Evolutionary conservation across 345 rosid species (phyloP).

Genomic region (Bretschneidera sinensis): DNA sequence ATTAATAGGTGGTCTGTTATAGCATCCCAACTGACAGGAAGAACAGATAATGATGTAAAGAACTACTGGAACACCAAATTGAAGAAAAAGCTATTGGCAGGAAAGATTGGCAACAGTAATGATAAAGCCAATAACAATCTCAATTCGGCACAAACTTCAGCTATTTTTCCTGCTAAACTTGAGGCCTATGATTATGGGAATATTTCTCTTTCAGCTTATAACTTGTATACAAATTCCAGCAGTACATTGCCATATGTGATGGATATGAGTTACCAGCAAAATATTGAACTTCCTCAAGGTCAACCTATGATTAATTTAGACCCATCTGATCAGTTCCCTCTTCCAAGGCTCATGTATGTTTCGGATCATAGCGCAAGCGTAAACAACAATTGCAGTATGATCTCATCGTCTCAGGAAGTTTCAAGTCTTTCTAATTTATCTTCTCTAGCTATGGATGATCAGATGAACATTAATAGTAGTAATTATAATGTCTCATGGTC

Average conservation of each 20-base stretch:
- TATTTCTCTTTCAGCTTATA: not conserved
- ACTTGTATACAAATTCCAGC: not conserved
- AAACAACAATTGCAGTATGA: not conserved
- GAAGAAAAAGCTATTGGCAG: slow-evolving; percentile 33
- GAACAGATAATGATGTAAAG: slow-evolving; percentile 51
- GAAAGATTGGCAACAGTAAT: not conserved
- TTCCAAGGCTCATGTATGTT: slow-evolving; percentile 1
- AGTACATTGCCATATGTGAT: not conserved
- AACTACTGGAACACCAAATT: slow-evolving; percentile 52
- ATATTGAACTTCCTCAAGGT: not conserved
- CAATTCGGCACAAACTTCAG: slow-evolving; percentile 1
- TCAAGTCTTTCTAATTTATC: slow-evolving; percentile 6
- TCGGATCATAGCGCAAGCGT: slow-evolving; percentile 8
- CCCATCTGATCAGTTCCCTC: not conserved
- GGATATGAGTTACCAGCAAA: slow-evolving; percentile 5
- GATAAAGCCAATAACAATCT: not conserved
- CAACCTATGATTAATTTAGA: slow-evolving; percentile 1
- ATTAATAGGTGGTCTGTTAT: slow-evolving; percentile 49
- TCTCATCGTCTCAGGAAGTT: slow-evolving; percentile 11
- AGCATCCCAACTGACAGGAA: slow-evolving; percentile 42
- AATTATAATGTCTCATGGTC: not conserved
- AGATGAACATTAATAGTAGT: no score
- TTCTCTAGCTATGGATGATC: slow-evolving; percentile 5
- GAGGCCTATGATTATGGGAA: not conserved
- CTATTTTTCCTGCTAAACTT: not conserved